Conservation (phyloP, 1,139 yeast genomes). For the Pichia sp. region DNA sequence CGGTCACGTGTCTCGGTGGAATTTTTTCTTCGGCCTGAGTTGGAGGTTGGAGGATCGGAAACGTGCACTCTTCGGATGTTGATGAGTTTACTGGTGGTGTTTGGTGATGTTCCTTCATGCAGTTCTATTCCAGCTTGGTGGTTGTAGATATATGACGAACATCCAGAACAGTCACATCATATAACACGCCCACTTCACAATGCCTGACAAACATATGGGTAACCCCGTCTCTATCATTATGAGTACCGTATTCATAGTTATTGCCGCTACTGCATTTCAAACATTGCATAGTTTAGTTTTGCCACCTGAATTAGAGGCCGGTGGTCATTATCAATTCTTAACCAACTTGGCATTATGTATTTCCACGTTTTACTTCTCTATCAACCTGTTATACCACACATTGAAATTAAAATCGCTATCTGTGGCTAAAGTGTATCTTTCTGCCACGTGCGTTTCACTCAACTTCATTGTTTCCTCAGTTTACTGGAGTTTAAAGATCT, state of each 20-base stretch:
- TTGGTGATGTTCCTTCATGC: too few relatives aligned
- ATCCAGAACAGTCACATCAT: too few relatives aligned
- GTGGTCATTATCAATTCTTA: conserved; percentile 68
- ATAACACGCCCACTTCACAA: background rate
- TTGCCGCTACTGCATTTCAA: conserved; percentile 14
- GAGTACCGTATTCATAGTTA: conserved; percentile 3
- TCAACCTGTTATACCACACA: conserved; percentile 44
- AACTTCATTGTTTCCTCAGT: conserved; percentile 59
- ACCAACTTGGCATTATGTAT: conserved; percentile 57
- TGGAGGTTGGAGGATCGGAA: background rate
- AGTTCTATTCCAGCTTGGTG: too few relatives aligned
- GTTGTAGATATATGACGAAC: too few relatives aligned
- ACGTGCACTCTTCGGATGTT: background rate
- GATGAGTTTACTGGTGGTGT: too few relatives aligned
- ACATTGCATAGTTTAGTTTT: conserved; percentile 31
- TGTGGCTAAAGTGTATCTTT: conserved; percentile 38
- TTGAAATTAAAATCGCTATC: conserved; percentile 29
- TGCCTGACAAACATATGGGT: background rate
- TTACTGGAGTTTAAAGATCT: conserved; percentile 65
- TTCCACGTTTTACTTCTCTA: conserved; percentile 43
- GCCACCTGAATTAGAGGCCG: conserved; percentile 49
- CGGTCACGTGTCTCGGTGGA: background rate
- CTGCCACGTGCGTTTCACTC: conserved; percentile 53
- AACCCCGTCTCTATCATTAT: background rate
- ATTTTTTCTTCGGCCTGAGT: too few relatives aligned